Evolutionary conservation across 2,329 filamentous ascomycete genomes (phyloP), one percentile per base, ranked within the genome.

Genomic region (Neonectria faginata): DNA sequence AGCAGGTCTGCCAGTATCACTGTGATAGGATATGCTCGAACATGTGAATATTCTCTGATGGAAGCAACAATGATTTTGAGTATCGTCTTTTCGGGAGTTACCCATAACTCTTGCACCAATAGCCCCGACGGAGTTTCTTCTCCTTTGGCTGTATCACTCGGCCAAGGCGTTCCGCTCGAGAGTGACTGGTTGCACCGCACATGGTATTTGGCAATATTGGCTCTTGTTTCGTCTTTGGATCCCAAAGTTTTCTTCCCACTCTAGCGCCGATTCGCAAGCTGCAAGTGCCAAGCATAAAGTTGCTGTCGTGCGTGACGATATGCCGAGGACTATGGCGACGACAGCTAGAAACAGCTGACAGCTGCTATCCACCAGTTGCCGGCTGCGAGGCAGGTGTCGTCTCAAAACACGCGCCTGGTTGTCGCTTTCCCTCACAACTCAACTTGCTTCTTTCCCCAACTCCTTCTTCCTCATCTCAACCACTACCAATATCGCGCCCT

Each of bases 281-380:
- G 47, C 47, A 50, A 14, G 48, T 33, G 29, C 11, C n/a, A 51
- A 51, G 27, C 14, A 14, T 18, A 20, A 51, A 20, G 16, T 14
- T 29, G n/a, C 31, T 51, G 48, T 25, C 25, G 25, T 6, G 25
- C 22, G 48, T 33, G 12, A 22, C 29, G 48, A 33, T n/a, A 39
- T 14, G 36, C 3, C 36, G 6, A 20, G 11, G 29, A 11, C 29
- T 10, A 51, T 51, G 47, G 9, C 27, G 16, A 50, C 11, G 47
- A 20, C 48, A 51, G 48, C 48, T 16, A 29, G 27, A 51, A 8
- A 9, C 48, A 51, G 48, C 27, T 50, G 50, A 9, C 48, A 36
- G 48, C 27, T 50, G 50, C 11, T 18, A n/a, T 11, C 12, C 14
- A 39, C 22, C 50, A 12, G 18, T 41, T 39, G 36, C 18, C 8